Evolutionary conservation across 2,329 filamentous ascomycete species (phyloP).

Genomic region (Pyrenochaeta sp.): DNA sequence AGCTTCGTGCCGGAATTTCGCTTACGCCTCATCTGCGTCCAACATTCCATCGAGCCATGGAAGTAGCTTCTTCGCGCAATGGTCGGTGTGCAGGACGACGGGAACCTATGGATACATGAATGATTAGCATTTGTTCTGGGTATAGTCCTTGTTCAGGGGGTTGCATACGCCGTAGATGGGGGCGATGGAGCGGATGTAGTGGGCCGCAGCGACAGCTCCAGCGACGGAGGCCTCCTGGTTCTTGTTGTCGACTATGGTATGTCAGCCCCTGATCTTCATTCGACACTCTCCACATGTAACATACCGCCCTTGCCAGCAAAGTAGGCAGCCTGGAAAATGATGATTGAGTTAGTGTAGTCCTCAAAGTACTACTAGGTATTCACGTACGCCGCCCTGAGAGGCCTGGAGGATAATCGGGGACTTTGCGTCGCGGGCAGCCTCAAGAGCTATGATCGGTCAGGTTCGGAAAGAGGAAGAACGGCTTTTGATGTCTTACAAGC

Average conservation of each 20-base stretch:
- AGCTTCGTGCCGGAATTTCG: no score
- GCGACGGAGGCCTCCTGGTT: slow-evolving; percentile 88
- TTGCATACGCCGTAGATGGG: slow-evolving; percentile 83
- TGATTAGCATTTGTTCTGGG: background rate
- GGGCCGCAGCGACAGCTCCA: slow-evolving; percentile 82
- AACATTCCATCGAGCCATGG: slow-evolving; percentile 82
- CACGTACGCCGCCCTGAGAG: slow-evolving; percentile 72
- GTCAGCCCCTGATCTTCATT: background rate
- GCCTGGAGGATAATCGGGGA: slow-evolving; percentile 92
- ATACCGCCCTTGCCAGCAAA: slow-evolving; percentile 71
- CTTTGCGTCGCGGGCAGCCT: slow-evolving; percentile 93
- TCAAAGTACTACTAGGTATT: background rate
- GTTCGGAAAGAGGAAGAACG: background rate
- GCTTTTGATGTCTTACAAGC: slow-evolving; percentile 21
- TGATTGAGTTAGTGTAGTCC: background rate
- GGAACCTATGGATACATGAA: slow-evolving; percentile 2
- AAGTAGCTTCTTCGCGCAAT: slow-evolving; percentile 99
- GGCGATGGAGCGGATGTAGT: slow-evolving; percentile 90
- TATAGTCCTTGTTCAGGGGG: slow-evolving; percentile 61
- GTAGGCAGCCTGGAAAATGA: slow-evolving; percentile 60
- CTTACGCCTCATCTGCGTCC: slow-evolving; percentile 80
- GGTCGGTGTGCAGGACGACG: slow-evolving; percentile 78
- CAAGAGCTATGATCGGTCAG: slow-evolving; percentile 70
- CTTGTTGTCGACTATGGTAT: slow-evolving; percentile 37
- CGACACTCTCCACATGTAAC: background rate